A percentile compares a stretch with the other conserved stretches of the same genome.
phyloP scores from a whole-genome alignment of 768 basidiomycete species.

The Leccinum boreale region DNA sequence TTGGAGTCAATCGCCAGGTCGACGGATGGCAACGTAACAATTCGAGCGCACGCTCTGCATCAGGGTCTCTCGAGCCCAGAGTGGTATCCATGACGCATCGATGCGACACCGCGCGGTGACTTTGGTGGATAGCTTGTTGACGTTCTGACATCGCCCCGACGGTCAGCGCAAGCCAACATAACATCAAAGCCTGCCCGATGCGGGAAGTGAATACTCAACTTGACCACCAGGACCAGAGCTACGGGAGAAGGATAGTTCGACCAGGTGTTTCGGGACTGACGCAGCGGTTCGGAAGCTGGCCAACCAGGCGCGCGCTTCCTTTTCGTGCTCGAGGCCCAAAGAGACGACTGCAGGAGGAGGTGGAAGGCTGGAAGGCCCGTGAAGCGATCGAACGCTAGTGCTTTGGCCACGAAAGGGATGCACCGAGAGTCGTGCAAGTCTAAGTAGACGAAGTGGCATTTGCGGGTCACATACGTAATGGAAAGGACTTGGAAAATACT shows the following conservation, averaged over 20 bases:
- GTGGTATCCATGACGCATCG: constrained; percentile 63
- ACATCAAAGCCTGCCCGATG: background rate
- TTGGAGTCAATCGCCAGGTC: background rate
- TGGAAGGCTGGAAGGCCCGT: constrained; percentile 37
- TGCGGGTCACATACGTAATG: background rate
- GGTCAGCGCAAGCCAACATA: background rate
- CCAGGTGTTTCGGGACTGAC: constrained; percentile 48
- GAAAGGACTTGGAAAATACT: background rate
- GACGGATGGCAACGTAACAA: background rate
- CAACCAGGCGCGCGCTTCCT: constrained; percentile 54
- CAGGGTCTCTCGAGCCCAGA: constrained; percentile 54
- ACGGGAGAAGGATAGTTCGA: constrained; percentile 66
- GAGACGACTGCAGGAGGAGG: constrained; percentile 40
- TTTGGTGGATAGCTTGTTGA: constrained; percentile 89
- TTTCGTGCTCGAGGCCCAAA: constrained; percentile 41
- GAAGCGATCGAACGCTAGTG: constrained; percentile 10
- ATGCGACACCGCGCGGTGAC: constrained; percentile 61
- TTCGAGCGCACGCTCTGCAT: constrained; percentile 43
- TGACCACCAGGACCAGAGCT: constrained; percentile 87
- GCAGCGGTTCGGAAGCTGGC: constrained; percentile 39
- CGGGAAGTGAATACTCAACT: constrained; percentile 38
- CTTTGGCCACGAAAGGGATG: background rate
- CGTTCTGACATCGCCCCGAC: constrained; percentile 51
- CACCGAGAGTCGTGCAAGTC: background rate
- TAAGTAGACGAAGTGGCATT: background rate